These are phyloP conservation scores for Hygrophoropsis aurantiaca DNA, from an alignment of 768 basidiomycete genomes.

Conservation along the genomic window DNA sequence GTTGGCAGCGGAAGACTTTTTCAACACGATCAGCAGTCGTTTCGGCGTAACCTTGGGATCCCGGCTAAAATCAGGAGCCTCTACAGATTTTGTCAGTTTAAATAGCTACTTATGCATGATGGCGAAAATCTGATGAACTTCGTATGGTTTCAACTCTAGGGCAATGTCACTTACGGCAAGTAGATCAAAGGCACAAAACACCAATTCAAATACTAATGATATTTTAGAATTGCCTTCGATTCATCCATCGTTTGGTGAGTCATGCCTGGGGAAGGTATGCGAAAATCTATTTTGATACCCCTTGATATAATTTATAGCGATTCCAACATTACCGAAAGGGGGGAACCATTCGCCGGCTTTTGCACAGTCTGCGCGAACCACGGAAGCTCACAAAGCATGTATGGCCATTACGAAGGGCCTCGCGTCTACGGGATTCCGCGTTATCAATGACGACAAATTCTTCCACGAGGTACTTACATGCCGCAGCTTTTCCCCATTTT, in stretches of 20 bases:
- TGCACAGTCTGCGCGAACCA: conserved; percentile 54
- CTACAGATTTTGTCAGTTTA: conserved; percentile 76
- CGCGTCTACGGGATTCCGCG: conserved; percentile 59
- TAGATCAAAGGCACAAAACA: conserved; percentile 20
- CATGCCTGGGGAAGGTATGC: not conserved
- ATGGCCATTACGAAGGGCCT: conserved; percentile 60
- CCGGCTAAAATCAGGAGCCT: conserved; percentile 47
- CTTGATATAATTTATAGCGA: conserved; percentile 43
- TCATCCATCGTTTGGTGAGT: conserved; percentile 62
- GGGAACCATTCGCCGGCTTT: conserved; percentile 79
- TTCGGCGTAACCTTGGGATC: conserved; percentile 42
- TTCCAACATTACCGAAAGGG: conserved; percentile 68
- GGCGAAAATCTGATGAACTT: conserved; percentile 10
- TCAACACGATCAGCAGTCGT: conserved; percentile 40
- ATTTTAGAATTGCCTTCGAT: conserved; percentile 56
- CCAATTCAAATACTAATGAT: conserved; percentile 11
- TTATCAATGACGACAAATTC: conserved; percentile 59
- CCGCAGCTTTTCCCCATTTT: no score
- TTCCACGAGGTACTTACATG: conserved; percentile 50
- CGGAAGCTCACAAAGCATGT: conserved; percentile 61
- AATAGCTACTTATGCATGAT: conserved; percentile 5
- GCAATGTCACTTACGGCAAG: conserved; percentile 69
- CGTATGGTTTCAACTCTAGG: conserved; percentile 46
- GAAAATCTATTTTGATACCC: conserved; percentile 22
- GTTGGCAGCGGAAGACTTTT: conserved; percentile 51